These are phyloP conservation scores for Tulasnella sp. DNA, from an alignment of 768 basidiomycete species.

Conservation along the genomic window DNA sequence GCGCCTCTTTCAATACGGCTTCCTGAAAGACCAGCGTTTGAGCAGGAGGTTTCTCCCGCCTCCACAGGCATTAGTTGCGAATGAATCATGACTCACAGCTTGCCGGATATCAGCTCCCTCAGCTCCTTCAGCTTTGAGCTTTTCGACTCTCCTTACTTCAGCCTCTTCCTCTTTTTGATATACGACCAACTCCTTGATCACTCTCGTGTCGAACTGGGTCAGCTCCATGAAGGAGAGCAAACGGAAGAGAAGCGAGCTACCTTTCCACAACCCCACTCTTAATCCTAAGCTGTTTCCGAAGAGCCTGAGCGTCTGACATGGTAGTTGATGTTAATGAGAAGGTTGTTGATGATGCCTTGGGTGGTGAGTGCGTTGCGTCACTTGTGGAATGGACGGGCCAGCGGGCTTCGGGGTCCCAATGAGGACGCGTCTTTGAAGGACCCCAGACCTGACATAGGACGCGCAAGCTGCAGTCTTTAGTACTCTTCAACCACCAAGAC, in stretches of 20 bases:
- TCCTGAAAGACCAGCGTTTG: not conserved
- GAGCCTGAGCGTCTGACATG: not conserved
- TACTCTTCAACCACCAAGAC: not conserved
- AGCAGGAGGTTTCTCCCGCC: not conserved
- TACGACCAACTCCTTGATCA: conserved; percentile 62
- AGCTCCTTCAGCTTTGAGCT: conserved; percentile 52
- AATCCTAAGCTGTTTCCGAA: conserved; percentile 66
- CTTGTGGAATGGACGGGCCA: not conserved
- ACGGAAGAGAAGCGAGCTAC: conserved; percentile 42
- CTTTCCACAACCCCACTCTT: conserved; percentile 63
- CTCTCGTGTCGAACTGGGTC: conserved; percentile 40
- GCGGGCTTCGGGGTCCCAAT: not conserved
- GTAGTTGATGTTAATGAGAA: not conserved
- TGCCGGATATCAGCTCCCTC: conserved; percentile 37
- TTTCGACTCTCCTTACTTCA: conserved; percentile 57
- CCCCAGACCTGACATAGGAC: conserved; percentile 16
- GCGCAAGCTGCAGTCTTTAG: conserved; percentile 13
- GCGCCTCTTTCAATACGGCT: conserved; percentile 64
- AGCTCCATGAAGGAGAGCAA: conserved; percentile 29
- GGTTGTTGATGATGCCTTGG: not conserved
- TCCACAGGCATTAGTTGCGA: not conserved
- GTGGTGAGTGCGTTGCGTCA: not conserved
- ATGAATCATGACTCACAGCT: conserved; percentile 16
- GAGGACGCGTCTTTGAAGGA: conserved; percentile 12
- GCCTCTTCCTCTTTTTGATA: conserved; percentile 66